These are phyloP conservation scores for Avicennia marina DNA, from an alignment of 257 asterid species.

Conservation along the genomic window DNA sequence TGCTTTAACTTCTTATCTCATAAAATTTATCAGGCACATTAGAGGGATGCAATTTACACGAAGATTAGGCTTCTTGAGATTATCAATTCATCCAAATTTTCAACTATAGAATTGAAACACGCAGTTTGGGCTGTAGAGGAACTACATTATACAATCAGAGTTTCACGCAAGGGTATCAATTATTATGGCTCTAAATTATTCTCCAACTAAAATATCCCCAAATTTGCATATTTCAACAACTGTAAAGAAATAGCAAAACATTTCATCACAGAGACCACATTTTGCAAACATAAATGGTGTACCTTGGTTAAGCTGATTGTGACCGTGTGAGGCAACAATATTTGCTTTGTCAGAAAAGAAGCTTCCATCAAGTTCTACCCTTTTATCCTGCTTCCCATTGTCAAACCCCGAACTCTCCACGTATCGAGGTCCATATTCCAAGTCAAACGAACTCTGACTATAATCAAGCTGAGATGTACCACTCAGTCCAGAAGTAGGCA, in stretches of 20 bases:
- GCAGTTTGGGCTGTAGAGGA: not conserved
- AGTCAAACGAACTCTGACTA: slow-evolving; percentile 45
- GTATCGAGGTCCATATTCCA: slow-evolving; percentile 53
- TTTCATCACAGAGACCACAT: not conserved
- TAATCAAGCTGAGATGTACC: slow-evolving; percentile 53
- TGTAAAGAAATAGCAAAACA: too few relatives aligned
- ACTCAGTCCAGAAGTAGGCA: slow-evolving; percentile 36
- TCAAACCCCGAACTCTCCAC: slow-evolving; percentile 36
- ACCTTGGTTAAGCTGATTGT: slow-evolving; percentile 48
- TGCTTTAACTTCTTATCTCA: too few relatives aligned
- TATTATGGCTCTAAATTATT: not conserved
- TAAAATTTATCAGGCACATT: too few relatives aligned
- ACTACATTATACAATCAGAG: not conserved
- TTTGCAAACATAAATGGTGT: slow-evolving; percentile 3
- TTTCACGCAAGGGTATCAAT: not conserved
- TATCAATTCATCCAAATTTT: too few relatives aligned
- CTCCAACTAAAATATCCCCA: slow-evolving; percentile 2
- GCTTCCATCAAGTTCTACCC: slow-evolving; percentile 30
- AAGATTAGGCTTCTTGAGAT: too few relatives aligned
- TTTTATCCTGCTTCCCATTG: slow-evolving; percentile 44
- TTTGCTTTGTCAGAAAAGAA: slow-evolving; percentile 30
- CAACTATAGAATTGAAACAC: too few relatives aligned
- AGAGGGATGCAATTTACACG: too few relatives aligned
- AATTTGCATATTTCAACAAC: too few relatives aligned
- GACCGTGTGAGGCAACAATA: slow-evolving; percentile 32